Conservation (phyloP, 805 yeast species). For the Candida dajiaensis region DNA sequence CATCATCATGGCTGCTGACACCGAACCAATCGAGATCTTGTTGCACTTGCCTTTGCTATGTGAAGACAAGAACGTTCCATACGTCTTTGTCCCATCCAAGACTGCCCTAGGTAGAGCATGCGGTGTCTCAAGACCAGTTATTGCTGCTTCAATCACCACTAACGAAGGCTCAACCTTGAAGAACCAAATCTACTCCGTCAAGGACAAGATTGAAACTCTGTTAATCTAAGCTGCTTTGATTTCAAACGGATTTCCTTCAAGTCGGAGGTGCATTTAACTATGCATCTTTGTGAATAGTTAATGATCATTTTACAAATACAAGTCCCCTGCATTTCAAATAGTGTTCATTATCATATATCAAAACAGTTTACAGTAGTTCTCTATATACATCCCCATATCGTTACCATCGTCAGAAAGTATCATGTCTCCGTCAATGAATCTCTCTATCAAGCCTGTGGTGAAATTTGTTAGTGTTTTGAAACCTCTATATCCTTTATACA, state of each 20-base stretch:
- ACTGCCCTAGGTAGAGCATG: slow-evolving; percentile 99
- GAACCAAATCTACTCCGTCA: slow-evolving; percentile 93
- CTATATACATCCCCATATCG: background rate
- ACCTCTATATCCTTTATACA: slow-evolving; percentile 3
- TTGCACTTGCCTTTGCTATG: slow-evolving; percentile 95
- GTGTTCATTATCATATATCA: background rate
- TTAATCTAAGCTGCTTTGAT: slow-evolving; percentile 55
- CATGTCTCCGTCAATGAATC: background rate
- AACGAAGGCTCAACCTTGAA: slow-evolving; percentile 97
- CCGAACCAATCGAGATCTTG: slow-evolving; percentile 98
- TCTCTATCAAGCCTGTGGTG: background rate
- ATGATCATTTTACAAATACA: background rate
- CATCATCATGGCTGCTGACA: slow-evolving; percentile 99
- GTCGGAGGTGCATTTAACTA: background rate
- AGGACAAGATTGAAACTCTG: slow-evolving; percentile 98
- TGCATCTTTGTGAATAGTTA: background rate
- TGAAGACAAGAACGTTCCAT: slow-evolving; percentile 99
- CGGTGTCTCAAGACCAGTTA: slow-evolving; percentile 99
- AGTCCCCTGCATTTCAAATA: background rate
- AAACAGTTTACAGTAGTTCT: background rate
- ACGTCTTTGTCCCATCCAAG: slow-evolving; percentile 97
- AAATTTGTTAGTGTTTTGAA: background rate
- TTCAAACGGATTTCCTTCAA: background rate
- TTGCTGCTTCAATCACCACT: slow-evolving; percentile 96
- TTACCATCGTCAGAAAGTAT: background rate